A percentile compares a stretch with the other conserved stretches of the same genome.
Conservation (phyloP, 768 basidiomycete species). For the Pulveroboletus sp. region DNA sequence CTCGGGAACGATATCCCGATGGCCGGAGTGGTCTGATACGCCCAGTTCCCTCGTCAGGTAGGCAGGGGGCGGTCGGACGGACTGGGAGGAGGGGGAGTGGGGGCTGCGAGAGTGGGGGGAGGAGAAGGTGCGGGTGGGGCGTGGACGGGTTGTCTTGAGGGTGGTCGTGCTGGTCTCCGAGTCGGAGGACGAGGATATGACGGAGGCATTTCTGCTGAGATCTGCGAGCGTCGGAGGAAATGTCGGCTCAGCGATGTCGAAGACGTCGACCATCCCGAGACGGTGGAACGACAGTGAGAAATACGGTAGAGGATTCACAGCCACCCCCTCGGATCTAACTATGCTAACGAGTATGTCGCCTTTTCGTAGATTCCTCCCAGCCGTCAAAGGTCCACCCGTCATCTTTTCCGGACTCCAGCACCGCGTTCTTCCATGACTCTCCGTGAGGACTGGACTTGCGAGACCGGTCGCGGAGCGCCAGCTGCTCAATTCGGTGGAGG, state of each 20-base stretch:
- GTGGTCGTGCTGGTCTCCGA: conserved; percentile 44
- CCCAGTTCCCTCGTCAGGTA: conserved; percentile 61
- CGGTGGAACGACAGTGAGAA: no score
- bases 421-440: conserved; percentile 44
- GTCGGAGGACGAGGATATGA: conserved; percentile 64
- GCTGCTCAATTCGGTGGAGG: conserved; percentile 48
- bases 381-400: conserved; percentile 50
- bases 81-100: conserved; percentile 34
- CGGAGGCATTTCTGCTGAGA: conserved; percentile 72
- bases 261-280: conserved; percentile 8
- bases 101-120: conserved; percentile 60
- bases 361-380: conserved; percentile 32
- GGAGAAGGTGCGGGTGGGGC: conserved; percentile 59
- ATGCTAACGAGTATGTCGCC: no score
- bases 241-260: conserved; percentile 6
- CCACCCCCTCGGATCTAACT: no score
- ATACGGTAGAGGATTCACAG: no score
- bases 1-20: conserved; percentile 13
- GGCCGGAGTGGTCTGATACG: conserved; percentile 28
- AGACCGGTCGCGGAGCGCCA: conserved; percentile 28
- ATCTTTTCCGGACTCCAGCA: conserved; percentile 25
- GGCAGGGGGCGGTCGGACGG: conserved; percentile 43
- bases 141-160: conserved; percentile 43
- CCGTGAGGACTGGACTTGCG: conserved; percentile 16
- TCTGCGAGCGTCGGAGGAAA: conserved; percentile 49